Base-by-base conservation (phyloP, 23 red algal genomes). In the Agarophyton chilense region DNA sequence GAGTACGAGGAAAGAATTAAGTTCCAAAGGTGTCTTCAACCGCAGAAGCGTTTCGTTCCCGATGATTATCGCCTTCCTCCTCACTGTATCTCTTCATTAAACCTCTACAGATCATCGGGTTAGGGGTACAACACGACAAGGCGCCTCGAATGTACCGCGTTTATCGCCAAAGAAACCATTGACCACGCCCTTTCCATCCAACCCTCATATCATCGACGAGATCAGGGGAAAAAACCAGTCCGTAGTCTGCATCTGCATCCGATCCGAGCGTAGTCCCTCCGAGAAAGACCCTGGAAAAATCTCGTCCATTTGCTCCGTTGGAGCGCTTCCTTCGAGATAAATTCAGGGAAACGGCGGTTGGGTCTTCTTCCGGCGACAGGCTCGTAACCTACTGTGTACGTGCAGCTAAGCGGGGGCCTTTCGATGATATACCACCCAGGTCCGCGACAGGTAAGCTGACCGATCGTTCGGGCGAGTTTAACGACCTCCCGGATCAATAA, bases 191-290 rank as follows among this genome's bases (percentile, higher is more conserved):
- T 72, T 42, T 33, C 36, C 22, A 19, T 28, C 66, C 66, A 72
- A 42, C 35, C 66, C 35, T 72, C 62, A 67, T 67, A 61, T 12
- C 29, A 67, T 67, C 25, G 62, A 26, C 62, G 62, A 67, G 66
- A 72, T 72, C 66, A 72, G 7, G 35, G 41, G 38, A 21, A 42
- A 72, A 35, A 72, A 41, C 66, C 66, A 21, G 2, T 21, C 38
- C 66, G 38, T 72, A 72, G 66, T 12, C 66, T 44, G 25, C 66
- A 72, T 19, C 66, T 10, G 41, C 66, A 72, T 72, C 35, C 34
- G 31, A 41, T 12, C 66, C 8, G n/a, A 44, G 66, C 5, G 36
- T 72, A 41, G 66, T 72, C 38, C 66, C 66, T 43, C 66, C 38
- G 31, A 66, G 66, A 44, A 72, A 43, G 18, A 2, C 66, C 66